Conservation (phyloP, 306 rosid species). For the Abrus precatorius region DNA sequence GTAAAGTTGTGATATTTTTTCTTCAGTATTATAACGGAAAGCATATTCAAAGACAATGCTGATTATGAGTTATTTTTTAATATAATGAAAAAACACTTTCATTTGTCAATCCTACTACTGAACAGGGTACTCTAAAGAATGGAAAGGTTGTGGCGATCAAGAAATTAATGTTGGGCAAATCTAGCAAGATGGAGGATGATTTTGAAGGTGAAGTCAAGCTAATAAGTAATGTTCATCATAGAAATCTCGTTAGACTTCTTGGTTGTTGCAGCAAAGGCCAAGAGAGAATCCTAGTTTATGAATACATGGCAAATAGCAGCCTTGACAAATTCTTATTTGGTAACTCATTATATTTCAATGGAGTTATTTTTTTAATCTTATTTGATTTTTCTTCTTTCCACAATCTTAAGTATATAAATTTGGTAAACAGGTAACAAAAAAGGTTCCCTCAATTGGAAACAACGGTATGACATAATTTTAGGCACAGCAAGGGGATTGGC, state of each 20-base stretch:
- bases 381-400: background rate
- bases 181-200: constrained; percentile 57
- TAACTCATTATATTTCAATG: constrained; percentile 36
- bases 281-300: constrained; percentile 70
- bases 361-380: background rate
- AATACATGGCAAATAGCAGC: constrained; percentile 76
- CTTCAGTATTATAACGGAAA: background rate
- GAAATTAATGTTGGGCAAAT: constrained; percentile 60
- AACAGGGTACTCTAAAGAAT: constrained; percentile 71
- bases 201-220: constrained; percentile 76
- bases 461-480: constrained; percentile 60
- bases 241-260: constrained; percentile 73
- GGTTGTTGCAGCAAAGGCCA: constrained; percentile 72
- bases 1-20: constrained; percentile 41
- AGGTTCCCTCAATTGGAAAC: constrained; percentile 70
- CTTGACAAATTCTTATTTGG: constrained; percentile 76
- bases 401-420: background rate
- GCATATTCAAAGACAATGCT: constrained; percentile 9
- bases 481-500: constrained; percentile 77
- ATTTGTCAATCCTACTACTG: constrained; percentile 9
- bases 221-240: constrained; percentile 76
- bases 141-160: constrained; percentile 74
- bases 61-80: background rate
- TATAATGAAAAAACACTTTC: background rate
- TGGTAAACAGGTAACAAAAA: constrained; percentile 53